Base-by-base conservation (phyloP, 2,329 filamentous ascomycete species). In the Hortaea werneckii region DNA sequence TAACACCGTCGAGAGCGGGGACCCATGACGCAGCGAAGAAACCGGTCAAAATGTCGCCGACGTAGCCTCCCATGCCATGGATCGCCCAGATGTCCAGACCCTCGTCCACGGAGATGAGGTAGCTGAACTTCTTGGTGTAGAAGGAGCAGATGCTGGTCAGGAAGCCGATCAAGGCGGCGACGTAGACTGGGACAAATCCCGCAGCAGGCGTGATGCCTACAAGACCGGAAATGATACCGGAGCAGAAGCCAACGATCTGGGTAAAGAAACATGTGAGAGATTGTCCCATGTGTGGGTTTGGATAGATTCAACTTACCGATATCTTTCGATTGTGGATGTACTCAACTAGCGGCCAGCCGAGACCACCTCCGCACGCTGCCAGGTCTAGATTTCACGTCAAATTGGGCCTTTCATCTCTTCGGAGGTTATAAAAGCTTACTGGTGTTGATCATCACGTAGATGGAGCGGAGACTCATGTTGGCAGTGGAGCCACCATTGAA, bases 21-120 rank as follows among this genome's bases (percentile, higher is more conserved):
- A 20, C 20, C 20, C 20, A 20, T 20, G 20, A 20, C 2, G 20
- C 20, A 20, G 20, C 20, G 57, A 73, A 74, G 13, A 74, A 56
- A 26, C 71, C 71, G 0, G 65, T 66, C 9, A 67, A 58, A 44
- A 73, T 72, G 6, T 71, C 71, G 6, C 71, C 71, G 1, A 71
- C 52, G 37, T 66, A 60, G 11, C 69, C 71, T 9, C 70, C 70
- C 3, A 75, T 66, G 54, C 68, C 64, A 57, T 75, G 71, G 1
- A 71, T 75, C 56, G 75, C 67, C 44, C 70, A 67, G 35, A 71
- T 65, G 48, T 70, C 73, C 37, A 77, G 67, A 7, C 72, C 66
- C 55, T 80, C 75, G 57, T 79, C 75, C 49, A 72, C 68, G 51
- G 69, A 66, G 55, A 75, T 74, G 5, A 50, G 57, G 74, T 82